Evolutionary conservation across 257 asterid genomes (phyloP).

Genomic region (Ophiorrhiza pumila): DNA sequence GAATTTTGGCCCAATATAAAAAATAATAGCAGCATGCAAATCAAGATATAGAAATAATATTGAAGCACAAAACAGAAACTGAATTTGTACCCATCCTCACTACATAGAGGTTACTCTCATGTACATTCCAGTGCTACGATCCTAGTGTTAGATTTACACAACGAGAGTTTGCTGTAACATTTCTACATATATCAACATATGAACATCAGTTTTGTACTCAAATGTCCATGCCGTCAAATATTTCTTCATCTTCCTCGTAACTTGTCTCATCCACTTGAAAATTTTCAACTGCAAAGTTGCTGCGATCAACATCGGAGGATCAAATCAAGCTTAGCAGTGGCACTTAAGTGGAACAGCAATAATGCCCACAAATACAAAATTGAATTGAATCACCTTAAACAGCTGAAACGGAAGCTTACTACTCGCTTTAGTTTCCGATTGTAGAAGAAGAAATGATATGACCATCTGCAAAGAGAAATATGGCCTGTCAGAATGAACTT

Average conservation of each 20-base stretch:
- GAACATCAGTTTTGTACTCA: slow-evolving; percentile 27
- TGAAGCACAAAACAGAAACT: not conserved
- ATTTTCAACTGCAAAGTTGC: slow-evolving; percentile 61
- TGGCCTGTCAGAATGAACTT: not conserved
- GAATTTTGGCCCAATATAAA: too few relatives aligned
- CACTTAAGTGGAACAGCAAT: not conserved
- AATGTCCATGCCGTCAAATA: slow-evolving; percentile 84
- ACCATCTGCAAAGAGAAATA: slow-evolving; percentile 60
- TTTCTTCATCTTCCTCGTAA: slow-evolving; percentile 63
- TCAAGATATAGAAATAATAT: not conserved
- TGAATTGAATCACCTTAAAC: slow-evolving; percentile 58
- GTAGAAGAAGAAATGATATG: slow-evolving; percentile 94
- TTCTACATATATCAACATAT: slow-evolving; percentile 12
- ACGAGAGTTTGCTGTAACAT: not conserved
- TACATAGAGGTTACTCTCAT: not conserved
- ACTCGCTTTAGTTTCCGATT: slow-evolving; percentile 84
- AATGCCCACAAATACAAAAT: not conserved
- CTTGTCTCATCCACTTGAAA: slow-evolving; percentile 29
- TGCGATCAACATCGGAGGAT: slow-evolving; percentile 27
- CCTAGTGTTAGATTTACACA: not conserved
- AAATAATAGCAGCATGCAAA: not conserved
- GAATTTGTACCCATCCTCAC: not conserved
- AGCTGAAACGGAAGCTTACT: slow-evolving; percentile 86
- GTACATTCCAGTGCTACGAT: not conserved
- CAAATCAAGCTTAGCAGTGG: not conserved